Conservation (phyloP, 78 protist genomes). For the Planoprotostelium fungivorum region DNA sequence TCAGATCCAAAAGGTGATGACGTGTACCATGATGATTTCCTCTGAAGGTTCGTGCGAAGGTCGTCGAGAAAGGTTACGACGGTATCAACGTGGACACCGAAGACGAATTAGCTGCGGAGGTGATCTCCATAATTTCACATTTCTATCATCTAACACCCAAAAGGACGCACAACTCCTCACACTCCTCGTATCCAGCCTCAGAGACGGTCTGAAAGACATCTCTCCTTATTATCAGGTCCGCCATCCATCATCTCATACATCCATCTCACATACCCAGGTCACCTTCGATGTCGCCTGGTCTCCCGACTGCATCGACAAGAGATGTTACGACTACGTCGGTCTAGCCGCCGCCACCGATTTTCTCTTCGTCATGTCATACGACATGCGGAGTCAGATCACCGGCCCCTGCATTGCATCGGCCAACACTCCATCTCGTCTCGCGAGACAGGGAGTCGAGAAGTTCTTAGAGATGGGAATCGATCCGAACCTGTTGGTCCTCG, state of each 20-base stretch:
- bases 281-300: conserved; percentile 70
- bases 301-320: conserved; percentile 41
- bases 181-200: conserved; percentile 14
- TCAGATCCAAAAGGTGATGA: conserved; percentile 12
- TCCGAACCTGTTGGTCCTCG: conserved; percentile 36
- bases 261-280: not conserved
- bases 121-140: conserved; percentile 6
- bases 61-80: conserved; percentile 6
- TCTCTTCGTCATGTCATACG: conserved; percentile 69
- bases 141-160: not conserved
- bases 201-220: conserved; percentile 10
- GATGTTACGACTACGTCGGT: conserved; percentile 53
- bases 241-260: not conserved
- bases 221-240: conserved; percentile 24
- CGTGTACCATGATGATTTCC: no score
- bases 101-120: not conserved
- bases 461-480: conserved; percentile 44
- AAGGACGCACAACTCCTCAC: conserved; percentile 10
- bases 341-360: conserved; percentile 35
- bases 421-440: conserved; percentile 36
- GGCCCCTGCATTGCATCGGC: conserved; percentile 54
- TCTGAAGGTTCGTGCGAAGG: no score
- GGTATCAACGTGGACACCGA: conserved; percentile 60
- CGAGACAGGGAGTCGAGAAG: conserved; percentile 25
- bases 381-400: conserved; percentile 31